phyloP scores from a whole-genome alignment of 768 basidiomycete species.

The button mushroom (Agaricus bisporus) region DNA sequence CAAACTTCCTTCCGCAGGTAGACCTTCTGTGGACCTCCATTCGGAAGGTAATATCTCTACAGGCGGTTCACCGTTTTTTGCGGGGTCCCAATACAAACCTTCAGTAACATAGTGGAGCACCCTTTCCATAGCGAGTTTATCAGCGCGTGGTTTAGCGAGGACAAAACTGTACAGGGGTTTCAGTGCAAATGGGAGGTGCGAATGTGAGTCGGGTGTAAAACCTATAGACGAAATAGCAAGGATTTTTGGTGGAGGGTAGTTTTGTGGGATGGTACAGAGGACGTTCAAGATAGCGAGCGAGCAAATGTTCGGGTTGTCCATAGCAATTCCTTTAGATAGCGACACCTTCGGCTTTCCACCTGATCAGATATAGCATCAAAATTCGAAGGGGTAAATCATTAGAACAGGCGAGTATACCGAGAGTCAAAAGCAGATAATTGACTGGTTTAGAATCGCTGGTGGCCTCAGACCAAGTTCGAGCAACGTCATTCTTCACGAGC shows the following conservation, averaged over 20 bases:
- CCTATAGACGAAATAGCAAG: conserved; percentile 51
- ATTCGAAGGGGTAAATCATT: neutral
- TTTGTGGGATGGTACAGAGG: conserved; percentile 44
- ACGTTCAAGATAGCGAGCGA: conserved; percentile 51
- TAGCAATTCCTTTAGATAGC: conserved; percentile 39
- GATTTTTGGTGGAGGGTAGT: conserved; percentile 37
- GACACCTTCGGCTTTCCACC: conserved; percentile 42
- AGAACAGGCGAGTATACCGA: conserved; percentile 27
- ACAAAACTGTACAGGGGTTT: conserved; percentile 43
- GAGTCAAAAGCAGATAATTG: conserved; percentile 54
- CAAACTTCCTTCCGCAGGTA: conserved; percentile 38
- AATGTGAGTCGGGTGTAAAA: conserved; percentile 38
- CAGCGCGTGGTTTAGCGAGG: conserved; percentile 42
- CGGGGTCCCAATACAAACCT: conserved; percentile 43
- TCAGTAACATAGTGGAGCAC: conserved; percentile 35
- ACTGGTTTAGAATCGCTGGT: conserved; percentile 28
- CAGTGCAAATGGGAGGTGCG: conserved; percentile 38
- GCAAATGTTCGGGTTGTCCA: conserved; percentile 51
- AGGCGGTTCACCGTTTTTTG: conserved; percentile 31
- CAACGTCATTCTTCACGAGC: conserved; percentile 42
- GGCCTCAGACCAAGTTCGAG: conserved; percentile 44
- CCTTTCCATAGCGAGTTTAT: conserved; percentile 59
- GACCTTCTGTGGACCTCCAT: conserved; percentile 37
- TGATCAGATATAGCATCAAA: conserved; percentile 15
- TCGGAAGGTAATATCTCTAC: conserved; percentile 34